Evolutionary conservation across 2,329 filamentous ascomycete genomes (phyloP).

Genomic region (Diaporthe citriasiana): DNA sequence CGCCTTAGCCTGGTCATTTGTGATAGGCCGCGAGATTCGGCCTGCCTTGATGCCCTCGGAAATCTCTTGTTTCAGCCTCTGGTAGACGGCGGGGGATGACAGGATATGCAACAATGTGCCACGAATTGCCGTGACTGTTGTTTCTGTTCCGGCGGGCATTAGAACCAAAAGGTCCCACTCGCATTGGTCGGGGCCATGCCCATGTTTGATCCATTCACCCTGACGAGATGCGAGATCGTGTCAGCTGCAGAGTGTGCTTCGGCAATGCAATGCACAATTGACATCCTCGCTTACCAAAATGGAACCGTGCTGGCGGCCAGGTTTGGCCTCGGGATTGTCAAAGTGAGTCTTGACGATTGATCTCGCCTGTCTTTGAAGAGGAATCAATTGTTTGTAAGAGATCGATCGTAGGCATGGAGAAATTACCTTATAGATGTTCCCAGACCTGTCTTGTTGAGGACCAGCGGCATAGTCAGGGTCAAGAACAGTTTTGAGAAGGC

Average conservation of each 20-base stretch:
- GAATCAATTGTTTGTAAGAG: background rate
- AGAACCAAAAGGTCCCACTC: constrained; percentile 26
- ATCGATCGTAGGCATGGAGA: no score
- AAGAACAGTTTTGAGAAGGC: constrained; percentile 25
- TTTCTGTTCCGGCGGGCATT: constrained; percentile 63
- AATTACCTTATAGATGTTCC: constrained; percentile 39
- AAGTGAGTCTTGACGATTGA: constrained; percentile 2
- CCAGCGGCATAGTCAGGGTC: constrained; percentile 8
- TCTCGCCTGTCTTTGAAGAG: background rate
- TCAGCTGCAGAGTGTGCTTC: background rate
- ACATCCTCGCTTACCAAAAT: constrained; percentile 20
- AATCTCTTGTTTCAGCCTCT: constrained; percentile 51
- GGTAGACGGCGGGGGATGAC: constrained; percentile 57
- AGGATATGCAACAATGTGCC: constrained; percentile 61
- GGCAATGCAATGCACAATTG: no score
- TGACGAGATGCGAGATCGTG: background rate
- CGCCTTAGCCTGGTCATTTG: constrained; percentile 44
- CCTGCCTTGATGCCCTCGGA: constrained; percentile 58
- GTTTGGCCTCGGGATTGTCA: background rate
- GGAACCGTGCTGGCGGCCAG: background rate
- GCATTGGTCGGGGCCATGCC: background rate
- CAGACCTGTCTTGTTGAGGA: constrained; percentile 38
- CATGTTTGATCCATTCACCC: constrained; percentile 34
- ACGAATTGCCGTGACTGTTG: constrained; percentile 61
- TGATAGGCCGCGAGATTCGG: constrained; percentile 50